Conservation (phyloP, 2,329 filamentous ascomycete species). For the Diaporthe eres region DNA sequence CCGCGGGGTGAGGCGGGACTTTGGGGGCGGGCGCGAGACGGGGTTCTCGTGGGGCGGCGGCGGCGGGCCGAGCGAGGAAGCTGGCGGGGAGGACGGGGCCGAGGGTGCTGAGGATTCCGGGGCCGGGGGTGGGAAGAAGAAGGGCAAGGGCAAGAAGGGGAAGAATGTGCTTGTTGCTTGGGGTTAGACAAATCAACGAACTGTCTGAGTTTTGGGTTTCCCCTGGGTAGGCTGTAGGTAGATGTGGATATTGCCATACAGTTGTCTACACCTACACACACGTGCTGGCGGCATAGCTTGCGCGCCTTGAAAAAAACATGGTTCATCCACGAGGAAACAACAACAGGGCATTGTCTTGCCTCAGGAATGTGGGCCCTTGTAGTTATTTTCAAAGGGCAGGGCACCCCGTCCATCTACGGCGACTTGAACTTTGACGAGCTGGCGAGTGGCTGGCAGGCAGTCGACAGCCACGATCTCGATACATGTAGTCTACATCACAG, state of each 20-base stretch:
- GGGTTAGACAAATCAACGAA: slow-evolving; percentile 57
- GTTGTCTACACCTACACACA: background rate
- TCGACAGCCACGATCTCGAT: background rate
- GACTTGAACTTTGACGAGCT: too few species aligned
- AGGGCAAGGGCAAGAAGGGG: slow-evolving; percentile 73
- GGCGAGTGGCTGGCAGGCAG: too few species aligned
- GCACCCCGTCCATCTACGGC: too few species aligned
- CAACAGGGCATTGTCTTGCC: background rate
- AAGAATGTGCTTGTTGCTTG: slow-evolving; percentile 74
- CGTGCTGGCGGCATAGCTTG: background rate
- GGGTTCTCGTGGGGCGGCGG: slow-evolving; percentile 67
- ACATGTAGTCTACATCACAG: background rate
- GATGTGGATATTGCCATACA: background rate
- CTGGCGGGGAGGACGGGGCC: slow-evolving; percentile 40
- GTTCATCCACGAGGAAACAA: background rate
- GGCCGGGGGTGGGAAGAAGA: slow-evolving; percentile 57
- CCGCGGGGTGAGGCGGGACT: slow-evolving; percentile 68
- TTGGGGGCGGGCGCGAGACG: slow-evolving; percentile 59
- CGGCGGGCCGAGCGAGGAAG: slow-evolving; percentile 43
- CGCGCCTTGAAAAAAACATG: background rate
- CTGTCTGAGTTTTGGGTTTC: too few species aligned
- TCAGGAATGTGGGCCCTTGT: background rate
- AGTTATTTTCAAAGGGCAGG: background rate
- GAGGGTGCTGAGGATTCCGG: slow-evolving; percentile 49
- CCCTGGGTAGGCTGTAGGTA: background rate